These are phyloP conservation scores for Trichophyton simii DNA, from an alignment of 2,329 filamentous ascomycete species.

Conservation along the genomic window DNA sequence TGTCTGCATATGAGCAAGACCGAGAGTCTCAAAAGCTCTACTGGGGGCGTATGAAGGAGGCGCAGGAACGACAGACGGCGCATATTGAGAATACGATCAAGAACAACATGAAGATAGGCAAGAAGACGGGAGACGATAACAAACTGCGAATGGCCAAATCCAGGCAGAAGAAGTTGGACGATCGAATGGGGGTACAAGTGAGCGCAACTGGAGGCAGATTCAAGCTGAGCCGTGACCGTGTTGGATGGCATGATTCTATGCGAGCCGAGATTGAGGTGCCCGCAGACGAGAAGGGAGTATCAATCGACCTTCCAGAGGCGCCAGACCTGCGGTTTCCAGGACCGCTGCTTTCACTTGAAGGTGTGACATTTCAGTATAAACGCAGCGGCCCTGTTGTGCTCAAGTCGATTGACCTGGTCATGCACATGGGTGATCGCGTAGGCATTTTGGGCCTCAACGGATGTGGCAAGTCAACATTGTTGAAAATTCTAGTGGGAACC, in stretches of 20 bases:
- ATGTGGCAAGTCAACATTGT: slow-evolving; percentile 66
- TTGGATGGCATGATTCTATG: slow-evolving; percentile 46
- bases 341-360: slow-evolving; percentile 58
- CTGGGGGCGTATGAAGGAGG: slow-evolving; percentile 64
- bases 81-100: slow-evolving; percentile 70
- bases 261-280: slow-evolving; percentile 62
- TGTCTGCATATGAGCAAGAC: slow-evolving; percentile 58
- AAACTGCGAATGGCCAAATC: slow-evolving; percentile 77
- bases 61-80: slow-evolving; percentile 65
- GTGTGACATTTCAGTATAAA: slow-evolving; percentile 53
- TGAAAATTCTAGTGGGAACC: slow-evolving; percentile 55
- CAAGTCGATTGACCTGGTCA: slow-evolving; percentile 52
- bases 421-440: slow-evolving; percentile 61
- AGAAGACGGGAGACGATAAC: slow-evolving; percentile 68
- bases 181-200: slow-evolving; percentile 65
- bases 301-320: slow-evolving; percentile 49
- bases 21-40: slow-evolving; percentile 53
- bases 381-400: slow-evolving; percentile 38
- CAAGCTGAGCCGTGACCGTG: slow-evolving; percentile 64
- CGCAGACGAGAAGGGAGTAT: slow-evolving; percentile 45
- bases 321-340: slow-evolving; percentile 63
- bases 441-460: slow-evolving; percentile 71
- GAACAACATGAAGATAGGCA: slow-evolving; percentile 61
- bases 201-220: slow-evolving; percentile 60
- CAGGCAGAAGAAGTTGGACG: slow-evolving; percentile 71